phyloP scores from a whole-genome alignment of 2,329 filamentous ascomycete genomes.

The Monilinia aucupariae region DNA sequence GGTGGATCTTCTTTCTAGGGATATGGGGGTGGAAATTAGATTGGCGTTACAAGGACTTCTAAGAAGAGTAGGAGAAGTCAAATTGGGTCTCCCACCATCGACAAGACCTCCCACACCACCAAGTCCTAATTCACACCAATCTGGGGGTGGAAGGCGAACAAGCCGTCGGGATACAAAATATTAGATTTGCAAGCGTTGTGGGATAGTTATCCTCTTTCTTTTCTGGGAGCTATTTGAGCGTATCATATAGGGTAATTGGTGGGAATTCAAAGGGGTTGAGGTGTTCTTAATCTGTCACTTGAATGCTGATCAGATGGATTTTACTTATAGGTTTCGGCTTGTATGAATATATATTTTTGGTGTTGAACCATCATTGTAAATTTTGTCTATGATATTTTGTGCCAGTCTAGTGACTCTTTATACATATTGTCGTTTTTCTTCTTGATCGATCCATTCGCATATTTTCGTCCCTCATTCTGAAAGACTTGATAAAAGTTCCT shows the following conservation, averaged over 20 bases:
- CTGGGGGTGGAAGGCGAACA: conserved; percentile 23
- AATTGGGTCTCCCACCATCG: conserved; percentile 41
- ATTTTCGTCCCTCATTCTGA: too few relatives aligned
- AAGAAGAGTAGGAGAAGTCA: conserved; percentile 75
- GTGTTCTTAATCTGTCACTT: conserved; percentile 7
- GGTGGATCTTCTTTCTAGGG: conserved; percentile 75
- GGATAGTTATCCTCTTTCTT: conserved; percentile 2
- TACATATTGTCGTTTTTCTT: neutral
- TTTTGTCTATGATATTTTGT: neutral
- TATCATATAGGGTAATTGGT: conserved; percentile 11
- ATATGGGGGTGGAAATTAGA: conserved; percentile 75
- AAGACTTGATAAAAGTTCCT: too few relatives aligned
- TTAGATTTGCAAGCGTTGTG: neutral
- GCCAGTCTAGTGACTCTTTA: neutral
- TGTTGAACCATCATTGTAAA: neutral
- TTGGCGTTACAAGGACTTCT: conserved; percentile 71
- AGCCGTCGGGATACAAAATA: conserved; percentile 11
- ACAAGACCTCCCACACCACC: conserved; percentile 20
- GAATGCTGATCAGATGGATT: conserved; percentile 5
- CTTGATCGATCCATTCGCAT: too few relatives aligned
- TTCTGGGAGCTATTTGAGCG: conserved; percentile 13
- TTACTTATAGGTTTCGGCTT: conserved; percentile 6
- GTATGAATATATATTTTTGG: conserved; percentile 13
- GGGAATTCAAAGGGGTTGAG: conserved; percentile 9
- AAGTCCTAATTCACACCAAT: conserved; percentile 26